Percentiles rank a stretch among this genome's conserved stretches.
Conservation (phyloP, 805 yeast genomes). For the Suhomyces sp. region DNA sequence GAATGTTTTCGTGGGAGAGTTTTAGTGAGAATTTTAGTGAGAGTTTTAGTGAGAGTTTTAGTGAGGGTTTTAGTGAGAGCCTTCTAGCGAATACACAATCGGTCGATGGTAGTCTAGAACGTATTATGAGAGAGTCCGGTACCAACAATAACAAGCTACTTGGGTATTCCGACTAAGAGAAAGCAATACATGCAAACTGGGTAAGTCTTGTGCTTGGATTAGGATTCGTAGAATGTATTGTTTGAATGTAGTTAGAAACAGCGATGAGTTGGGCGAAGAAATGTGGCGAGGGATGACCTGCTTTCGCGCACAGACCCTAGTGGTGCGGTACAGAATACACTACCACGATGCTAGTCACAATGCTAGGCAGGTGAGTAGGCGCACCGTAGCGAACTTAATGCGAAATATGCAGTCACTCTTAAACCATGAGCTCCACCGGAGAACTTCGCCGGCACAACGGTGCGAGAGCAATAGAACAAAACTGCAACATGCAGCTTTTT, state of each 20-base stretch:
- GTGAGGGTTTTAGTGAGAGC: too few species aligned
- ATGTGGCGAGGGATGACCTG: neutral
- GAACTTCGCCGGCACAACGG: neutral
- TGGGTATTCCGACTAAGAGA: too few species aligned
- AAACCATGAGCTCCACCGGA: neutral
- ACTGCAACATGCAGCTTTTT: neutral
- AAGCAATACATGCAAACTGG: neutral
- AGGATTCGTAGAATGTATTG: neutral
- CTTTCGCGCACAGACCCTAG: neutral
- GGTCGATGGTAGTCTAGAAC: too few species aligned
- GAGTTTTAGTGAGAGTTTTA: too few species aligned
- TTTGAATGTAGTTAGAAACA: neutral
- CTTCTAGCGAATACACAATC: too few species aligned
- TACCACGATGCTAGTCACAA: neutral
- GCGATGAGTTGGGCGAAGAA: neutral
- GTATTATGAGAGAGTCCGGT: too few species aligned
- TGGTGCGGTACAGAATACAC: neutral
- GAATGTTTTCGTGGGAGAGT: neutral
- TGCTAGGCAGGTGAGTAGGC: neutral
- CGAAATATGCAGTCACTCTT: neutral
- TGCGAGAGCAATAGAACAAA: neutral
- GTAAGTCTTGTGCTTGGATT: neutral
- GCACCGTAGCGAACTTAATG: neutral
- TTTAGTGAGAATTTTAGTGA: neutral
- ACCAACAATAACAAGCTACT: neutral